Evolutionary conservation across 768 basidiomycete genomes (phyloP).

Genomic region (Naganishia vaughanmartiniae): DNA sequence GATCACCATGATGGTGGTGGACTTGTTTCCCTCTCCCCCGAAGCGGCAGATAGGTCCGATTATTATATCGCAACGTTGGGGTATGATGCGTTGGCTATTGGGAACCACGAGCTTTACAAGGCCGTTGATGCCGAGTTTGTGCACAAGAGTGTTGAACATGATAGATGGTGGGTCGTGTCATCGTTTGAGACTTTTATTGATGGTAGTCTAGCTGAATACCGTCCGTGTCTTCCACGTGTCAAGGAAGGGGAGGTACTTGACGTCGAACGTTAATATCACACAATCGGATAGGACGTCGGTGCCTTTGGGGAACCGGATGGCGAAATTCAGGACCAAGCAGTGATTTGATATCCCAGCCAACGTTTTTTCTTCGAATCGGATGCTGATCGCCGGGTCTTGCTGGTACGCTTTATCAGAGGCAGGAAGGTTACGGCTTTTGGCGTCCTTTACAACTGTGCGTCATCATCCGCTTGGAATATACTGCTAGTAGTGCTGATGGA

Average conservation of each 20-base stretch:
- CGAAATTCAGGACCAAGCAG: conserved; percentile 72
- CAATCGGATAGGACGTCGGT: conserved; percentile 53
- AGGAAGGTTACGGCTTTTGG: conserved; percentile 75
- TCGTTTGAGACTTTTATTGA: too few species aligned
- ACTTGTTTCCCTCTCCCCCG: conserved; percentile 36
- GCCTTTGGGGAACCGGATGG: conserved; percentile 59
- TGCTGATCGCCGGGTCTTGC: neutral
- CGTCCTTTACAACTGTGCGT: conserved; percentile 66
- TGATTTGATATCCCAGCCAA: conserved; percentile 54
- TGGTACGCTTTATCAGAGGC: conserved; percentile 56
- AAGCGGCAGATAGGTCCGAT: conserved; percentile 57
- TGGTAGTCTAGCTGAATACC: too few species aligned
- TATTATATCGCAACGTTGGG: conserved; percentile 69
- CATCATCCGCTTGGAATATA: neutral
- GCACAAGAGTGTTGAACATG: conserved; percentile 15
- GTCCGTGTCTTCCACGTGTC: too few species aligned
- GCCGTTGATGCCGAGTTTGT: conserved; percentile 34
- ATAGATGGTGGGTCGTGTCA: conserved; percentile 22
- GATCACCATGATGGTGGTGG: conserved; percentile 52
- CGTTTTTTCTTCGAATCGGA: too few species aligned
- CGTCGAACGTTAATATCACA: conserved; percentile 84
- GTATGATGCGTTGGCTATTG: conserved; percentile 79
- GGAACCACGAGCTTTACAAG: conserved; percentile 84
- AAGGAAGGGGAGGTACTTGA: conserved; percentile 60
- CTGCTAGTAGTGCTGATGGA: neutral